A percentile compares a stretch with the other conserved stretches of the same genome.
Conservation (phyloP, 176 grass and related monocot species). For the Tillandsia leiboldiana region DNA sequence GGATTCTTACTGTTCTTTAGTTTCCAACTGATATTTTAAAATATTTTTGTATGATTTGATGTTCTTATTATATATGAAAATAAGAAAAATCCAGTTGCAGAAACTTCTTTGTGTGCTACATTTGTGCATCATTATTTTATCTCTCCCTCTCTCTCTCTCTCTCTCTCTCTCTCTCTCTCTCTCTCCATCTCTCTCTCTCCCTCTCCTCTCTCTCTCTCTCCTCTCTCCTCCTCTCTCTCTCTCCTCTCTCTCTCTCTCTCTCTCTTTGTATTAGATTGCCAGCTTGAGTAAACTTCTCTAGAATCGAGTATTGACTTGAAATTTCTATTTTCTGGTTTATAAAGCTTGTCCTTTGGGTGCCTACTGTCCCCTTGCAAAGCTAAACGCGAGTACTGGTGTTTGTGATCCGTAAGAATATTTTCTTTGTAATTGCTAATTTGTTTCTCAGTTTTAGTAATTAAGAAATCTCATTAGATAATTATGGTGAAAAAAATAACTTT, state of each 20-base stretch:
- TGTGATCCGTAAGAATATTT: constrained; percentile 84
- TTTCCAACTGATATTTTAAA: too few species aligned
- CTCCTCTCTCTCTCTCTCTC: not conserved
- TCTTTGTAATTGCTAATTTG: not conserved
- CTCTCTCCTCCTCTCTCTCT: too few species aligned
- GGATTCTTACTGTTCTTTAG: too few species aligned
- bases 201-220: too few species aligned
- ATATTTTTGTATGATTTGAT: not conserved
- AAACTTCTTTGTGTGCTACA: too few species aligned
- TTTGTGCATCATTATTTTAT: too few species aligned
- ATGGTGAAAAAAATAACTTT: not conserved
- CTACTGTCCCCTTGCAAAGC: constrained; percentile 55
- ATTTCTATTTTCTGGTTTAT: constrained; percentile 5
- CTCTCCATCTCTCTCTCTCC: not conserved
- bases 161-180: too few species aligned
- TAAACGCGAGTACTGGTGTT: constrained; percentile 46
- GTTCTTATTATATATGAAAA: not conserved
- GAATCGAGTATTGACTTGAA: not conserved
- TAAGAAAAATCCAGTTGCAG: not conserved
- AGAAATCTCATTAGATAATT: not conserved
- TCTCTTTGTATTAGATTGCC: not conserved
- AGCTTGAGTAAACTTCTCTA: not conserved
- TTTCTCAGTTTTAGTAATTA: constrained; percentile 4
- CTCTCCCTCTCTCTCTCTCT: too few species aligned
- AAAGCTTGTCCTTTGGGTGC: constrained; percentile 85